phyloP scores from a whole-genome alignment of 2,329 filamentous ascomycete genomes.

The Colletotrichum camelliae region DNA sequence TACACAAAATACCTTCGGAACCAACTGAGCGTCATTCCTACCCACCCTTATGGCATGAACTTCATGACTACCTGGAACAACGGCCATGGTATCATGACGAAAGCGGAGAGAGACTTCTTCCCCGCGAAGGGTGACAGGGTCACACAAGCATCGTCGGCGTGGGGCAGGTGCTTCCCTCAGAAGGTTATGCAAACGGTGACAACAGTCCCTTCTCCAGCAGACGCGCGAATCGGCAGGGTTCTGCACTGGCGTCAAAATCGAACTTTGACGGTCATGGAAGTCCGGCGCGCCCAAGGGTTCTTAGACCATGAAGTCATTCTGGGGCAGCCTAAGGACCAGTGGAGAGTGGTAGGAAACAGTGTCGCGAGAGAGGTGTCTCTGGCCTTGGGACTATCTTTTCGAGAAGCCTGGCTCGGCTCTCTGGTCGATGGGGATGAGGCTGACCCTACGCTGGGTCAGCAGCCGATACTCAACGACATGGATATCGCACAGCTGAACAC shows the following conservation, averaged over 20 bases:
- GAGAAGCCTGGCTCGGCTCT: conserved; percentile 59
- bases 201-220: conserved; percentile 55
- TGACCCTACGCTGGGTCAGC: neutral
- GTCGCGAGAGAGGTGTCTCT: conserved; percentile 74
- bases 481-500: neutral
- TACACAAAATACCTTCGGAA: conserved; percentile 43
- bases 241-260: conserved; percentile 73
- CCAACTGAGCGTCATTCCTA: conserved; percentile 65
- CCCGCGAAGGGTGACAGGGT: conserved; percentile 27
- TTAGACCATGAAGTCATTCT: conserved; percentile 74
- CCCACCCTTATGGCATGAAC: conserved; percentile 58
- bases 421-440: conserved; percentile 26
- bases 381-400: conserved; percentile 67
- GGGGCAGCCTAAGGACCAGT: conserved; percentile 60
- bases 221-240: conserved; percentile 58
- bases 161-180: conserved; percentile 56
- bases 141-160: conserved; percentile 41
- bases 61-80: conserved; percentile 51
- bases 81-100: conserved; percentile 41
- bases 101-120: conserved; percentile 45
- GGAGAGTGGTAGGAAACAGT: conserved; percentile 76
- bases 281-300: conserved; percentile 71
- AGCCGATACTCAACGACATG: neutral
- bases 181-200: conserved; percentile 67
- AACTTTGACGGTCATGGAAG: conserved; percentile 69